These are phyloP conservation scores for Agaricus subrufescens DNA, from an alignment of 768 basidiomycete species.

Conservation along the genomic window DNA sequence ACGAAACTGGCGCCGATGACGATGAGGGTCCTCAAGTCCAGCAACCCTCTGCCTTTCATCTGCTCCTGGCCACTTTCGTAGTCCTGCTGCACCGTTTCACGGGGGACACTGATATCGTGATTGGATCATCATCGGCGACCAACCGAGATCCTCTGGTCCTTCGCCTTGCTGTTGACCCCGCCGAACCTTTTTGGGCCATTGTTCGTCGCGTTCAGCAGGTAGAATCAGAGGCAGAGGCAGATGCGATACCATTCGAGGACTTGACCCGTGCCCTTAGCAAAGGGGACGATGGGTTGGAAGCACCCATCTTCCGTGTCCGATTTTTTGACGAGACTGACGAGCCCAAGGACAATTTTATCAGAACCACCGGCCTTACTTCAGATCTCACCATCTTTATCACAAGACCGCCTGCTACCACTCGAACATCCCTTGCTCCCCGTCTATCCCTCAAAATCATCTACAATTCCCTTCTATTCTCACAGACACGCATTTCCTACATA, in stretches of 20 bases:
- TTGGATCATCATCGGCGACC: conserved; percentile 80
- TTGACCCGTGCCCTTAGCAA: conserved; percentile 66
- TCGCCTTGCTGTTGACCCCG: conserved; percentile 75
- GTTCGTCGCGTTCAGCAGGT: conserved; percentile 81
- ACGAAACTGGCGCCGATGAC: conserved; percentile 47
- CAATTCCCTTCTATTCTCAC: conserved; percentile 91
- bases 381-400: conserved; percentile 91
- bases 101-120: conserved; percentile 89
- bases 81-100: conserved; percentile 93
- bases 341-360: conserved; percentile 68
- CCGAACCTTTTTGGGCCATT: conserved; percentile 86
- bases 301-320: conserved; percentile 87
- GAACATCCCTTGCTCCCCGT: conserved; percentile 65
- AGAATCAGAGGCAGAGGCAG: conserved; percentile 77
- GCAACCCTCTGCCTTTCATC: conserved; percentile 81
- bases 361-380: conserved; percentile 79
- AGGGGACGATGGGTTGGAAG: conserved; percentile 53
- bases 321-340: conserved; percentile 92
- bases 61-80: conserved; percentile 88
- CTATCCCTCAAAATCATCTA: conserved; percentile 84
- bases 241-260: conserved; percentile 76
- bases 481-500: conserved; percentile 68
- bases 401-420: conserved; percentile 60
- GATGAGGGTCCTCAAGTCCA: conserved; percentile 28
- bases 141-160: conserved; percentile 79